Evolutionary conservation across 139 green algal species (phyloP).

Genomic region (Zygnema circumcarinatum): DNA sequence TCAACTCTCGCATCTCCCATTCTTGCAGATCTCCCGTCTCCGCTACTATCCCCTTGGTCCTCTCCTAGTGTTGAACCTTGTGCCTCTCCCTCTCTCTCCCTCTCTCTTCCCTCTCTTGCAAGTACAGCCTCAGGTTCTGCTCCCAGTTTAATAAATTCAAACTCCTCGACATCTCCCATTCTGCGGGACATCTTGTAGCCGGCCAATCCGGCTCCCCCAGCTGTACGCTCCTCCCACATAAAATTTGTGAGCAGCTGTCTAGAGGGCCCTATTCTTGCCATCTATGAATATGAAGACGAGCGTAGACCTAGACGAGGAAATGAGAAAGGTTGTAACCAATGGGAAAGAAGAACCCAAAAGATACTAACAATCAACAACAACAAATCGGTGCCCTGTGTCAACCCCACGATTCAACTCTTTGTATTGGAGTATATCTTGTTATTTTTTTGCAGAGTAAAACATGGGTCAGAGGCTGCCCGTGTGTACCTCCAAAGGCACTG

Average conservation of each 20-base stretch:
- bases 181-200: constrained; percentile 54
- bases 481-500: constrained; percentile 52
- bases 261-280: no score
- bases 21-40: no score
- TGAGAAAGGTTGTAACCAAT: no score
- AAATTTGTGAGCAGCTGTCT: no score
- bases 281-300: no score
- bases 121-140: constrained; percentile 29
- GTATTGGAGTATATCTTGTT: constrained; percentile 9
- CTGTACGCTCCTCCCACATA: no score
- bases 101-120: not conserved
- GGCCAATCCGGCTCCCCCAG: constrained; percentile 42
- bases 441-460: not conserved
- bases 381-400: constrained; percentile 33
- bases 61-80: no score
- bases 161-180: constrained; percentile 43
- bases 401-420: constrained; percentile 5
- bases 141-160: constrained; percentile 37
- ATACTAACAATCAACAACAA: constrained; percentile 44
- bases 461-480: not conserved
- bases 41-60: no score
- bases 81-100: not conserved
- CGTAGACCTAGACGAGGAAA: no score
- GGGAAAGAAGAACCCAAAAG: no score
- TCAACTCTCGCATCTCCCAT: no score